Evolutionary conservation across 2,329 filamentous ascomycete genomes (phyloP).

Genomic region (Beauveria asiatica): DNA sequence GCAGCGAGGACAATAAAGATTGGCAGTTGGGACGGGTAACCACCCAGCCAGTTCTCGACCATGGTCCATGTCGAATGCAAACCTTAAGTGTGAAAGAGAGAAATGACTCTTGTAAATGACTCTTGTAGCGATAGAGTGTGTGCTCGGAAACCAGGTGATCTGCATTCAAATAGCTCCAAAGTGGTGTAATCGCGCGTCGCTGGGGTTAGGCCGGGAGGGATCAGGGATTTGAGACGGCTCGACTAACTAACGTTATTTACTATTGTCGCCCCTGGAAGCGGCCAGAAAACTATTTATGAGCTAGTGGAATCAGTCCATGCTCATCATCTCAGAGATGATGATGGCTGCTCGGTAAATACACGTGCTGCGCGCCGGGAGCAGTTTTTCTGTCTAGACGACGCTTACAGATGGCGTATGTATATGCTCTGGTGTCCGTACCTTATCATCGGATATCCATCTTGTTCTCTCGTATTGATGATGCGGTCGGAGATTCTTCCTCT

Average conservation of each 20-base stretch:
- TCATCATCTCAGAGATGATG: no score
- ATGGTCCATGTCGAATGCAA: not conserved
- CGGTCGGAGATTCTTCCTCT: not conserved
- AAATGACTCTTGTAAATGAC: not conserved
- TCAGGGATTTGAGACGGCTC: slow-evolving; percentile 1
- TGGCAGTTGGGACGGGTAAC: not conserved
- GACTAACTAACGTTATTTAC: not conserved
- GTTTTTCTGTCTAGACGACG: not conserved
- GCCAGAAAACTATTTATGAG: no score
- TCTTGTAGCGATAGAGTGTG: not conserved
- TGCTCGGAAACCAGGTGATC: not conserved
- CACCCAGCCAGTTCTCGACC: not conserved
- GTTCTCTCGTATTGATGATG: not conserved
- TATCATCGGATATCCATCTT: not conserved
- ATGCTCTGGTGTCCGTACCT: not conserved
- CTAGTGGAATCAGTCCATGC: not conserved
- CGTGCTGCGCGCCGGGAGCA: not conserved
- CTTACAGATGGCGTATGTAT: not conserved
- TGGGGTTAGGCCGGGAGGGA: not conserved
- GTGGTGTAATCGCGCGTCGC: not conserved
- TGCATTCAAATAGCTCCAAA: not conserved
- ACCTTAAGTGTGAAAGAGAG: no score
- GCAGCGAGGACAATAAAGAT: not conserved
- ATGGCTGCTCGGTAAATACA: not conserved
- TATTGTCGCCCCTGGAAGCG: not conserved